Evolutionary conservation across 257 asterid genomes (phyloP), one percentile per base, ranked within the genome.

Genomic region (Capsicum rhomboideum): DNA sequence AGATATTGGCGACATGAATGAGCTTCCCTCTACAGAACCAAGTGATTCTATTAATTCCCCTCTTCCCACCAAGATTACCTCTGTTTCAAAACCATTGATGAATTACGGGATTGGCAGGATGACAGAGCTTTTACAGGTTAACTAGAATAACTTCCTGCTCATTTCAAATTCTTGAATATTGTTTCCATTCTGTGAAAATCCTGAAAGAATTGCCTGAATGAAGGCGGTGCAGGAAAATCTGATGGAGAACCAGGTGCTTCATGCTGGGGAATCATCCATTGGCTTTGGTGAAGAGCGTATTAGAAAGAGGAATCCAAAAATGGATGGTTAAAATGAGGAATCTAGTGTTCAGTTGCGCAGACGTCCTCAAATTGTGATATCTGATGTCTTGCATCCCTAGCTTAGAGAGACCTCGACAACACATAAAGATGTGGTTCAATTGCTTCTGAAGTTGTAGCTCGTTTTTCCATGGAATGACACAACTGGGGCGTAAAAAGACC

Each of bases 61-160:
- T 44, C 46, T 56, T 74, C 77, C 78, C 55, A 50, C 28, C 71
- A 89, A 84, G 34, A 28, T 87, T 64, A 82, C 90, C 9, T 79
- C 93, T 20, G 86, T 85, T 44, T 28, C 89, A 0, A 88, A 88
- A 81, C 91, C 94, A 14, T 83, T 87, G 84, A 90, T 86, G 89
- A 86, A 26, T 81, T 90, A 83, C 52, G 94, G 91, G 49, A 58
- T 91, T n/a, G 98, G 99, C 78, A 93, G 93, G 82, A 94, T 96
- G 98, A 91, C 97, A 20, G 98, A 94, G 90, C 98, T 96, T 79
- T 89, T 96, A 83, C 94, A 93, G 97, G 98, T 94, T n/a, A 82
- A 71, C 56, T 75, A 0, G 0, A 53, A 75, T 1, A 26, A 75
- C 63, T 29, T 50, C 4, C 0, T 74, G 59, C 59, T 75, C 17